phyloP scores from a whole-genome alignment of 306 rosid genomes.

The Pyrus betulifolia region DNA sequence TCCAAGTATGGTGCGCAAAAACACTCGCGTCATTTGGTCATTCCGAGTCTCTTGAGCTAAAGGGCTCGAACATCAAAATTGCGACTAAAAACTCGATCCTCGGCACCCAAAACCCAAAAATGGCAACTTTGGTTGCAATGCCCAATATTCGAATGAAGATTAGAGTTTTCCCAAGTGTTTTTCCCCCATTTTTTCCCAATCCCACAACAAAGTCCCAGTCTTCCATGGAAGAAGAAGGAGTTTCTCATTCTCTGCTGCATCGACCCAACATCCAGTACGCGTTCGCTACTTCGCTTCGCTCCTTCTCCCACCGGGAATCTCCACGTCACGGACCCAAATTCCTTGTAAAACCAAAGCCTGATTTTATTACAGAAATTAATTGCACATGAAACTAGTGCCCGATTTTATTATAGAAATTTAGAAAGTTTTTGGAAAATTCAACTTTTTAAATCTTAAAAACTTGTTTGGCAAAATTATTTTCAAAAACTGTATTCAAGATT shows the following conservation, averaged over 20 bases:
- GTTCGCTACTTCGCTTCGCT: conserved; percentile 88
- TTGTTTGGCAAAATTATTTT: no score
- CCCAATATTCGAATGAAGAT: conserved; percentile 48
- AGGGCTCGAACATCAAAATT: background rate
- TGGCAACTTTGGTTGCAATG: conserved; percentile 40
- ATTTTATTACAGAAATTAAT: no score
- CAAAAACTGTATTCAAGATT: no score
- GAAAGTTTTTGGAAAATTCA: no score
- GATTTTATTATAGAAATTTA: no score
- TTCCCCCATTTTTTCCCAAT: conserved; percentile 35
- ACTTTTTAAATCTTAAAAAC: no score
- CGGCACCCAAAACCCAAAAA: conserved; percentile 2
- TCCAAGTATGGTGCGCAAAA: no score
- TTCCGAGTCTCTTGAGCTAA: no score
- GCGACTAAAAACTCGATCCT: background rate
- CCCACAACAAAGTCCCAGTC: conserved; percentile 15
- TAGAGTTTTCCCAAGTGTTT: conserved; percentile 19
- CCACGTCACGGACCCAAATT: conserved; percentile 29
- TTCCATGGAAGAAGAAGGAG: conserved; percentile 20
- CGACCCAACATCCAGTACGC: conserved; percentile 43
- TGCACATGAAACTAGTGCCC: no score
- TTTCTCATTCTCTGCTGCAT: conserved; percentile 49
- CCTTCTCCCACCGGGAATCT: conserved; percentile 95
- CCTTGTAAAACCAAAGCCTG: no score
- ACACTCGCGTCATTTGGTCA: no score